Evolutionary conservation across 2,329 filamentous ascomycete genomes (phyloP).

Genomic region (Pestalotiopsis sp.): DNA sequence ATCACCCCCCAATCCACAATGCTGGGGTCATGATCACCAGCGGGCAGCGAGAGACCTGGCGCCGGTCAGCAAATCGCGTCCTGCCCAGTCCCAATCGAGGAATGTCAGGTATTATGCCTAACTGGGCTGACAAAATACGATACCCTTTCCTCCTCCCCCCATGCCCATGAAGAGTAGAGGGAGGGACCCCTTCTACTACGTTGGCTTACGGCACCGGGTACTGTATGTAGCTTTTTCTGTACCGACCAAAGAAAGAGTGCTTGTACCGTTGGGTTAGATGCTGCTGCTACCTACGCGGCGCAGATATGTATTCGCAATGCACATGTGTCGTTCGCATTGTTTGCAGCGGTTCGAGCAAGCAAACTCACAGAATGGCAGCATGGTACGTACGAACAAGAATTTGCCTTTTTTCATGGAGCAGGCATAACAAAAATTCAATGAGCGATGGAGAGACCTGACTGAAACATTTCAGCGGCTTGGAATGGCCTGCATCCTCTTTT

Average conservation of each 20-base stretch:
- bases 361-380: not conserved
- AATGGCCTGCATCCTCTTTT: not conserved
- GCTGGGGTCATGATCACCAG: slow-evolving; percentile 9
- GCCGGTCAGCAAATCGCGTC: slow-evolving; percentile 9
- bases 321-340: too few relatives aligned
- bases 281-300: too few relatives aligned
- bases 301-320: too few relatives aligned
- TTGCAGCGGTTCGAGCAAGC: not conserved
- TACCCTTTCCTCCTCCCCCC: not conserved
- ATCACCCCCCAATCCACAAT: slow-evolving; percentile 1
- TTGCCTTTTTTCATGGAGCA: not conserved
- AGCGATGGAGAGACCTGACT: not conserved
- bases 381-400: too few relatives aligned
- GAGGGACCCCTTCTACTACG: not conserved
- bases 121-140: slow-evolving; percentile 1
- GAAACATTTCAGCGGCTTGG: slow-evolving; percentile 8
- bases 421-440: not conserved
- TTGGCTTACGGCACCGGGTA: too few relatives aligned
- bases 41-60: not conserved
- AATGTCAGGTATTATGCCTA: not conserved
- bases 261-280: too few relatives aligned
- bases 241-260: too few relatives aligned
- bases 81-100: slow-evolving; percentile 3
- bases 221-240: too few relatives aligned
- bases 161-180: not conserved